phyloP scores from a whole-genome alignment of 768 basidiomycete species.

The Boletus eberwhitei region DNA sequence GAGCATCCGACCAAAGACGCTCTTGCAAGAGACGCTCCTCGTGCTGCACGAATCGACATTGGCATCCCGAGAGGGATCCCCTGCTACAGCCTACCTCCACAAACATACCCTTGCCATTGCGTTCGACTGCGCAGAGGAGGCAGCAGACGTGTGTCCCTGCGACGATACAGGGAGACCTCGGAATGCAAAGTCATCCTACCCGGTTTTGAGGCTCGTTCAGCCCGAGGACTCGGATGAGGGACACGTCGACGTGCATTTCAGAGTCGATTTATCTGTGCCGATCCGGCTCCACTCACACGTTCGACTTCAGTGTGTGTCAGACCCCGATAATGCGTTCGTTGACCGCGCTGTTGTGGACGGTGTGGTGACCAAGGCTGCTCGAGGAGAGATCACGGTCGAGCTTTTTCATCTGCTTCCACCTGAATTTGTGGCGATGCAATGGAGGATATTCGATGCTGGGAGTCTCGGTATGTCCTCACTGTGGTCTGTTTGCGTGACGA shows the following conservation, averaged over 20 bases:
- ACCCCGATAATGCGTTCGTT: conserved; percentile 48
- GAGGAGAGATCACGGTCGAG: conserved; percentile 54
- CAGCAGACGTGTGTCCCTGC: conserved; percentile 63
- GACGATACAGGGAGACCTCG: conserved; percentile 56
- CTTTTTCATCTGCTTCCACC: conserved; percentile 58
- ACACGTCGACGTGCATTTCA: conserved; percentile 49
- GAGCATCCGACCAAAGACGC: conserved; percentile 47
- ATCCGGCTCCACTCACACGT: conserved; percentile 66
- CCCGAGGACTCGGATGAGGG: conserved; percentile 27
- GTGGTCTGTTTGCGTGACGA: not conserved
- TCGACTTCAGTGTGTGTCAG: conserved; percentile 56
- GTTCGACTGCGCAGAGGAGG: conserved; percentile 66
- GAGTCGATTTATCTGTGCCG: conserved; percentile 49
- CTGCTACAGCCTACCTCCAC: conserved; percentile 43
- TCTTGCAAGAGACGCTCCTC: conserved; percentile 59
- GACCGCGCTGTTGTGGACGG: conserved; percentile 52
- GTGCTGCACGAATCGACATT: conserved; percentile 52
- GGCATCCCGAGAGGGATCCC: conserved; percentile 17
- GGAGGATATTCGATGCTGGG: conserved; percentile 63
- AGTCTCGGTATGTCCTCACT: conserved; percentile 45
- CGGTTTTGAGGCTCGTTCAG: conserved; percentile 21
- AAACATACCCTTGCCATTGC: conserved; percentile 55
- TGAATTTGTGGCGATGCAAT: conserved; percentile 56
- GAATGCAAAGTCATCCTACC: conserved; percentile 37
- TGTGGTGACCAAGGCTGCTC: conserved; percentile 49